phyloP scores from a whole-genome alignment of 164 flowering plant genomes.

The Magnolia officinalis region DNA sequence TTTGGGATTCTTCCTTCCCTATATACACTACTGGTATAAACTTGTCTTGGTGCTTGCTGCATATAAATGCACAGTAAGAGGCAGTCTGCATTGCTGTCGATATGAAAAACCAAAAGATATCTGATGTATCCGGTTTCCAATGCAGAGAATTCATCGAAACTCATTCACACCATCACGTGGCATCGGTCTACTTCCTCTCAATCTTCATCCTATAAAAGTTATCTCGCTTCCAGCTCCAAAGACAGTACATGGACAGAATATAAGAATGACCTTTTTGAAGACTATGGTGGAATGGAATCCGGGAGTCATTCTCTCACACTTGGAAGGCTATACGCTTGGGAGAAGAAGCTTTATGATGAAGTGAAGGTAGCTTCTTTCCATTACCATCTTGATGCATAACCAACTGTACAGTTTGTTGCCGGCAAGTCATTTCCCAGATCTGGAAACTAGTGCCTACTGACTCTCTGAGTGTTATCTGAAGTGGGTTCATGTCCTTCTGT shows the following conservation, averaged over 20 bases:
- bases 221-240: conserved; percentile 66
- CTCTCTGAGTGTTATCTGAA: neutral
- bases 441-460: neutral
- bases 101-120: neutral
- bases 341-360: conserved; percentile 92
- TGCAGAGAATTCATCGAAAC: conserved; percentile 85
- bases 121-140: neutral
- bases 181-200: conserved; percentile 63
- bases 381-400: neutral
- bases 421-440: neutral
- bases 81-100: neutral
- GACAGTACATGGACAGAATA: conserved; percentile 64
- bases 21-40: neutral
- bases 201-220: conserved; percentile 74
- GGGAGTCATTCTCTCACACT: conserved; percentile 89
- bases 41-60: neutral
- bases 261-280: conserved; percentile 72
- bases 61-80: neutral
- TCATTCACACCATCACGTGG: conserved; percentile 73
- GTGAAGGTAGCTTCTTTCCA: conserved; percentile 61
- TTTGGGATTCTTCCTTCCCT: neutral
- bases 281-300: conserved; percentile 83
- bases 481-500: neutral
- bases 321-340: conserved; percentile 92
- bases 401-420: neutral